These are phyloP conservation scores for Tylopilus balloui DNA, from an alignment of 768 basidiomycete genomes.

Conservation along the genomic window DNA sequence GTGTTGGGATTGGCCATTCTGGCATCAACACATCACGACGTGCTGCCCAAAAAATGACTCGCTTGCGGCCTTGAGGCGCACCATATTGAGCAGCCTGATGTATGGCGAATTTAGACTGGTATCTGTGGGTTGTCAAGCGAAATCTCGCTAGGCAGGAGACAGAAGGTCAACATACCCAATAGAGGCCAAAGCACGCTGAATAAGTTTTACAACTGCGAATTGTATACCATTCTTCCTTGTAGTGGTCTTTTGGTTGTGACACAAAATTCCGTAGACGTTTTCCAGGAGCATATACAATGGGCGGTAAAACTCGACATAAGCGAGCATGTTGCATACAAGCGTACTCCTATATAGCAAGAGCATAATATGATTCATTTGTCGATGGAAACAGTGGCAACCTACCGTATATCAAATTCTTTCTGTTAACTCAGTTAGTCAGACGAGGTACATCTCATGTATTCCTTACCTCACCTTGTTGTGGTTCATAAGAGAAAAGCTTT, in stretches of 20 bases:
- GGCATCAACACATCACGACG: slow-evolving; percentile 54
- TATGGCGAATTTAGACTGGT: slow-evolving; percentile 62
- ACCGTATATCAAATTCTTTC: slow-evolving; percentile 62
- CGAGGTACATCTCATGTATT: background rate
- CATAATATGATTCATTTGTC: background rate
- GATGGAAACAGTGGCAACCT: slow-evolving; percentile 1
- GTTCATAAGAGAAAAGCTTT: slow-evolving; percentile 65
- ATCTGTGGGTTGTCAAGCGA: slow-evolving; percentile 26
- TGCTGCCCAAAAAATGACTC: slow-evolving; percentile 69
- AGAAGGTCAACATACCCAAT: slow-evolving; percentile 51
- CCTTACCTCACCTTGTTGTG: slow-evolving; percentile 45
- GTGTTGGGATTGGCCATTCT: slow-evolving; percentile 59
- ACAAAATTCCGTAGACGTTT: slow-evolving; percentile 63
- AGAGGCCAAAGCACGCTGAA: slow-evolving; percentile 52
- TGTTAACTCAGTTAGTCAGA: slow-evolving; percentile 21
- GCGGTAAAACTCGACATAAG: slow-evolving; percentile 60
- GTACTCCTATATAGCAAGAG: slow-evolving; percentile 42
- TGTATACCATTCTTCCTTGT: slow-evolving; percentile 37
- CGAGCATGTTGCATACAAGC: slow-evolving; percentile 65
- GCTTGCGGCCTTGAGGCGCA: slow-evolving; percentile 59
- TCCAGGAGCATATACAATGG: slow-evolving; percentile 66
- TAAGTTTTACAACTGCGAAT: slow-evolving; percentile 63
- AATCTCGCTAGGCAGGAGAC: background rate
- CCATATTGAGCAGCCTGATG: slow-evolving; percentile 73
- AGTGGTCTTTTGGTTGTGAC: slow-evolving; percentile 43